Evolutionary conservation across 441 rosid genomes (phyloP).

Genomic region (Populus trichocarpa): DNA sequence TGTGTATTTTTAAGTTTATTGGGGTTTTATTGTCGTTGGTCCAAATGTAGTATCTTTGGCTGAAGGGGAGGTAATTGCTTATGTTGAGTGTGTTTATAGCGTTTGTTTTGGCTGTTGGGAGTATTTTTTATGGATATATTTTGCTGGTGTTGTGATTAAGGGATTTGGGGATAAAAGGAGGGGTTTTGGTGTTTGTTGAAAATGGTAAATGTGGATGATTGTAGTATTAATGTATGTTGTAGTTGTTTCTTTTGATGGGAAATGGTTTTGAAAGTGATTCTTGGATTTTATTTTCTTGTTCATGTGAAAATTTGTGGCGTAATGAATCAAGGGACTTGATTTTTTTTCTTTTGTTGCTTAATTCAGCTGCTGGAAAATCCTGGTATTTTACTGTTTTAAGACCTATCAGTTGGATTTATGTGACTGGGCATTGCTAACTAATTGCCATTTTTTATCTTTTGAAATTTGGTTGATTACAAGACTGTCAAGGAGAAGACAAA

Average conservation of each 20-base stretch:
- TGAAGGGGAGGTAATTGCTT: not conserved
- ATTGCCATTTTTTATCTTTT: slow-evolving; percentile 1
- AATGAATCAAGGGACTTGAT: not conserved
- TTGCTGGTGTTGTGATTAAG: not conserved
- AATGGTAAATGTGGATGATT: not conserved
- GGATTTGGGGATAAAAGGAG: slow-evolving; percentile 1
- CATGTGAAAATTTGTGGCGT: not conserved
- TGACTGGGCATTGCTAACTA: not conserved
- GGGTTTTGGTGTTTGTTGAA: not conserved
- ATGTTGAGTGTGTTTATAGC: not conserved
- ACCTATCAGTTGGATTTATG: not conserved
- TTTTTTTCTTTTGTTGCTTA: not conserved
- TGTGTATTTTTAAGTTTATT: not conserved
- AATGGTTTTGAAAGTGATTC: not conserved
- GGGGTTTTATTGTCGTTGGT: not conserved
- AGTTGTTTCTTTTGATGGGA: not conserved
- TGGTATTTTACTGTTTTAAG: not conserved
- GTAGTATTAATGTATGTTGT: not conserved
- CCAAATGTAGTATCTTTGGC: not conserved
- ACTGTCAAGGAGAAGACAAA: slow-evolving; percentile 44
- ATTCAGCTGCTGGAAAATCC: not conserved
- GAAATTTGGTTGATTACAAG: slow-evolving; percentile 31
- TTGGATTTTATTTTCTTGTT: not conserved
- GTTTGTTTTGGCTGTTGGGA: not conserved
- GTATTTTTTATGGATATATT: not conserved